phyloP scores from a whole-genome alignment of 306 rosid species.

The Glycine tomentella region DNA sequence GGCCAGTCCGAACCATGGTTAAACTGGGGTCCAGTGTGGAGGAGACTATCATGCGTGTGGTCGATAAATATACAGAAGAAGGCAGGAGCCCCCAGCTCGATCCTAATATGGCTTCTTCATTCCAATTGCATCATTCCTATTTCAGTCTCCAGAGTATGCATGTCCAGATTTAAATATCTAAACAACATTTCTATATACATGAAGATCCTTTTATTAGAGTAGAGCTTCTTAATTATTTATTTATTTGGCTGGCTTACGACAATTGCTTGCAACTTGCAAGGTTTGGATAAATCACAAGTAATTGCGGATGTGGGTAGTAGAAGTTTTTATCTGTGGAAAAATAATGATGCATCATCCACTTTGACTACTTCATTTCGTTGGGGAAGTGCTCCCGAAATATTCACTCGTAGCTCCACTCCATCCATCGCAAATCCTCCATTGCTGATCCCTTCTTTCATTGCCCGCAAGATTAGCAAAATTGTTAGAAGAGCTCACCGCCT shows the following conservation, averaged over 20 bases:
- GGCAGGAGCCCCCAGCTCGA: slow-evolving; percentile 73
- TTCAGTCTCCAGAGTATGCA: slow-evolving; percentile 76
- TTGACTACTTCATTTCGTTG: slow-evolving; percentile 38
- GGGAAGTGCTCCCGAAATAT: slow-evolving; percentile 36
- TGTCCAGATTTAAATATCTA: too few species aligned
- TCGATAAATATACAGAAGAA: slow-evolving; percentile 76
- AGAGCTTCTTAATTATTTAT: too few species aligned
- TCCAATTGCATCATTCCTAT: slow-evolving; percentile 77
- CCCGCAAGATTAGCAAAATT: slow-evolving; percentile 58
- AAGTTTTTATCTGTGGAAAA: slow-evolving; percentile 76
- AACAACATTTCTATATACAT: too few species aligned
- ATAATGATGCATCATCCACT: slow-evolving; percentile 48
- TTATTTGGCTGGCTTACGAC: too few species aligned
- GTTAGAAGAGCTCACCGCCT: slow-evolving; percentile 68
- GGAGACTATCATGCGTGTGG: slow-evolving; percentile 67
- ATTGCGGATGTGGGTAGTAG: slow-evolving; percentile 84
- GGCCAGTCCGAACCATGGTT: slow-evolving; percentile 80
- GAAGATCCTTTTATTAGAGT: too few species aligned
- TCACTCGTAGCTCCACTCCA: slow-evolving; percentile 46
- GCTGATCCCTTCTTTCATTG: slow-evolving; percentile 52
- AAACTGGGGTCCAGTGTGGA: slow-evolving; percentile 81
- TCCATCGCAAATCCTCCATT: slow-evolving; percentile 46
- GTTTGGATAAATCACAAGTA: slow-evolving; percentile 72
- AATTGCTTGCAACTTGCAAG: slow-evolving; percentile 37
- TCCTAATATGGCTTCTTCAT: slow-evolving; percentile 46